Evolutionary conservation across 345 rosid genomes (phyloP).

Genomic region (Salix udensis): DNA sequence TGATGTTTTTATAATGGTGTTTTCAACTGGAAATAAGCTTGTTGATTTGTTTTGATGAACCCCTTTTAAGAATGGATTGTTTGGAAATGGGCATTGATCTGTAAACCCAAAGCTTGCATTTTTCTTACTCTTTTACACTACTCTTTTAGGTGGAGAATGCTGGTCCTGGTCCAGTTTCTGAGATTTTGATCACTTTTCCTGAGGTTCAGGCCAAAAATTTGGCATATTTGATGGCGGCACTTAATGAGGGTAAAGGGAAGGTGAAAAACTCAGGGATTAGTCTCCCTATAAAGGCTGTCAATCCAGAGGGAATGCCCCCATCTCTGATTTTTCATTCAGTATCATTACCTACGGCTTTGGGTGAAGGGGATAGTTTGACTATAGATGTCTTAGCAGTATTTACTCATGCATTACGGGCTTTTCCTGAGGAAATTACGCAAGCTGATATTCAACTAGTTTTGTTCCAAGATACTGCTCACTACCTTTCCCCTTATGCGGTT

Average conservation of each 20-base stretch:
- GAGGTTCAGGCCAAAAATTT: constrained; percentile 61
- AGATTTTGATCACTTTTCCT: constrained; percentile 64
- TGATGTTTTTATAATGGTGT: neutral
- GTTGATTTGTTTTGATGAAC: neutral
- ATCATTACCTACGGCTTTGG: constrained; percentile 52
- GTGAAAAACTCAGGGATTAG: constrained; percentile 33
- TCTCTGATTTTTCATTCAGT: constrained; percentile 56
- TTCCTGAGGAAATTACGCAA: constrained; percentile 86
- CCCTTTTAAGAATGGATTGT: neutral
- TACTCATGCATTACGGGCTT: constrained; percentile 56
- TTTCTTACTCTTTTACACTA: neutral
- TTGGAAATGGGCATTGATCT: neutral
- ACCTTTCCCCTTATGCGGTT: constrained; percentile 68
- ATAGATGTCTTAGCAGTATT: constrained; percentile 61
- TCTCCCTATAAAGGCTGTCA: constrained; percentile 44
- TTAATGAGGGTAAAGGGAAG: constrained; percentile 70
- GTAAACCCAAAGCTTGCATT: neutral
- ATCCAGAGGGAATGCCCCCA: constrained; percentile 54
- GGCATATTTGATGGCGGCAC: constrained; percentile 56
- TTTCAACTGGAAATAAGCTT: neutral
- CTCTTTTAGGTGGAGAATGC: constrained; percentile 56
- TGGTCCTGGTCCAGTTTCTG: constrained; percentile 63
- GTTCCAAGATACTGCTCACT: constrained; percentile 71
- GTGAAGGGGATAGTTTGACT: constrained; percentile 55
- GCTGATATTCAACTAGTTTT: constrained; percentile 82